phyloP scores from a whole-genome alignment of 2,329 filamentous ascomycete genomes.

The Dryadomyces quercus-mongolicae region DNA sequence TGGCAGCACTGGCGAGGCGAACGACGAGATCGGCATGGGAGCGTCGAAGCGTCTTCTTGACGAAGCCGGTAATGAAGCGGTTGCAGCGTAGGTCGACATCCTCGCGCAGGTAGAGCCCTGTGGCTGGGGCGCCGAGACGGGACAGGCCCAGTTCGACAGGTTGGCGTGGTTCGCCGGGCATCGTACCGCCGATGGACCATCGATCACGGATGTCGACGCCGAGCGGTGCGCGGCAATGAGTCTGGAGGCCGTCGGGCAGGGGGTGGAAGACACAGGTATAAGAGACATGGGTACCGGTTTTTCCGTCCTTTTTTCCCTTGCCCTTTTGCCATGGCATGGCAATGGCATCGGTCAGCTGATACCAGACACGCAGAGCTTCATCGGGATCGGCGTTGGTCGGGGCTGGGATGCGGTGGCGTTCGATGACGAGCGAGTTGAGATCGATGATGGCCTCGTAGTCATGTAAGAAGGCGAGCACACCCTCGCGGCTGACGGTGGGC shows the following conservation, averaged over 20 bases:
- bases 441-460: conserved; percentile 77
- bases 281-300: conserved; percentile 38
- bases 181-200: conserved; percentile 63
- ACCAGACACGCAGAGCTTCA: conserved; percentile 65
- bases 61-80: conserved; percentile 60
- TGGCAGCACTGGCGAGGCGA: neutral
- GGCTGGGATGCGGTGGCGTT: conserved; percentile 54
- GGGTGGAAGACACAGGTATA: conserved; percentile 78
- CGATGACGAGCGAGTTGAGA: conserved; percentile 70
- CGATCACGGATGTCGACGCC: conserved; percentile 68
- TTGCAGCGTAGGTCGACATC: conserved; percentile 78
- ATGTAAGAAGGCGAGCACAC: conserved; percentile 65
- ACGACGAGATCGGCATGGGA: conserved; percentile 61
- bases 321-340: conserved; percentile 37
- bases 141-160: conserved; percentile 51
- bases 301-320: neutral
- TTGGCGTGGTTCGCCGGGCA: conserved; percentile 57
- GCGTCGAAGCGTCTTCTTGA: conserved; percentile 72
- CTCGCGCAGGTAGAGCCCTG: conserved; percentile 71
- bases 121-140: conserved; percentile 43
- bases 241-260: conserved; percentile 60
- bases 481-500: conserved; percentile 49
- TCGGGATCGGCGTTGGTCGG: conserved; percentile 56
- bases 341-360: conserved; percentile 65
- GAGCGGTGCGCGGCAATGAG: conserved; percentile 72